Conservation (phyloP, 1,139 yeast species). For the Kodamaea plutei region DNA sequence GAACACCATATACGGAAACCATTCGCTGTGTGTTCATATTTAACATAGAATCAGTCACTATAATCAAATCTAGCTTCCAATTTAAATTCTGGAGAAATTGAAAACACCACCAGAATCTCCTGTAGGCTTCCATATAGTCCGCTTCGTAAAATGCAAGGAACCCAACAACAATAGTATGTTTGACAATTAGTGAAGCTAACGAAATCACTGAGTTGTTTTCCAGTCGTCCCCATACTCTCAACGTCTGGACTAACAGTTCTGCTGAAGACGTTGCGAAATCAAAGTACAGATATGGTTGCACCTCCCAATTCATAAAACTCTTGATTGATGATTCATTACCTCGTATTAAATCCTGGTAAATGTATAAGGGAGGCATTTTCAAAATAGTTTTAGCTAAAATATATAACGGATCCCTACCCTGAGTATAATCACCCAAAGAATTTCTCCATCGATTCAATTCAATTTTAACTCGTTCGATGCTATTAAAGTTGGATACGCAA, state of each 20-base stretch:
- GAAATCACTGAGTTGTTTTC: constrained; percentile 4
- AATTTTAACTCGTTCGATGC: constrained; percentile 1
- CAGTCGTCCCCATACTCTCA: no score
- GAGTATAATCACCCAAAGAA: not conserved
- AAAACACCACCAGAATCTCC: constrained; percentile 20
- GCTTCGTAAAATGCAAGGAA: constrained; percentile 12
- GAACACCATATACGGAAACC: constrained; percentile 12
- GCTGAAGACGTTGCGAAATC: not conserved
- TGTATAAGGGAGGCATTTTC: constrained; percentile 20
- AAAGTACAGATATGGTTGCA: not conserved
- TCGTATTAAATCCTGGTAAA: constrained; percentile 15
- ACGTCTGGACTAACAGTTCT: not conserved
- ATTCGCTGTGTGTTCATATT: constrained; percentile 12
- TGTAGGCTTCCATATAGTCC: constrained; percentile 9
- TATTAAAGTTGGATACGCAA: constrained; percentile 5
- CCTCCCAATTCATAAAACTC: no score
- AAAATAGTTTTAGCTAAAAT: constrained; percentile 15
- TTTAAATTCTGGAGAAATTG: constrained; percentile 13
- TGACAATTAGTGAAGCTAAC: constrained; percentile 12
- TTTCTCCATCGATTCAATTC: constrained; percentile 1
- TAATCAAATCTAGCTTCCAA: constrained; percentile 8
- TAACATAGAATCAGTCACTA: constrained; percentile 14
- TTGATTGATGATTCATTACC: constrained; percentile 6
- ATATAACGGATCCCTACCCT: constrained; percentile 4
- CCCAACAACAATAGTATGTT: constrained; percentile 16